Base-by-base conservation (phyloP, 495 filamentous ascomycete species). In the Terfezia claveryi region DNA sequence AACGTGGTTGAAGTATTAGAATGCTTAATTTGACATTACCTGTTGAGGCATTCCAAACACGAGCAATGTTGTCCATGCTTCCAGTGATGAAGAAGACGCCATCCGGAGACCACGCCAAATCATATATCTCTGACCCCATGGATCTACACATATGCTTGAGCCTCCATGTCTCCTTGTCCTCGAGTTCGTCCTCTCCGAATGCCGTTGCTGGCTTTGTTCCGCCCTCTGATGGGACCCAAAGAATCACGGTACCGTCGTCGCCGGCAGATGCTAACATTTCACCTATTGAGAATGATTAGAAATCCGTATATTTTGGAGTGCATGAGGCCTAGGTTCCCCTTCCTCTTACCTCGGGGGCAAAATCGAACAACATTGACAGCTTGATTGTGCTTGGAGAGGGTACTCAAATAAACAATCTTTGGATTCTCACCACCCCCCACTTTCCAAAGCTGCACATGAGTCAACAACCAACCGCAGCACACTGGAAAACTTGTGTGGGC, bases 361-460 rank as follows among this genome's bases (percentile, higher is more conserved):
- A 88, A 99, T 61, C 91, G 76, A 17, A 99, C 92, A 46, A 95
- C 91, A 76, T 99, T 99, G 59, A 99, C 92, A 36, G 91, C 86
- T 69, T 96, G 92, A 23, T 86, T 89, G 67, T 99, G 91, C 68
- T 92, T 94, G 32, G 80, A 69, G 56, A 96, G 73, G 0, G 88
- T 96, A 49, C 86, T 87, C 54, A 99, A 68, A 65, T 96, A 99
- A 27, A 85, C 80, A 37, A 92, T 84, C 57, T 78, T 91, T 38
- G 87, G 74, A 57, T 87, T 82, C 49, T 94, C 89, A n/a, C 84
- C 87, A 23, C 76, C 70, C 54, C 94, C 85, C 53, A 99, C 72
- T 68, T 80, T 86, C 91, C 91, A 99, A 57, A 96, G 69, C 83
- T 92, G 67, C 62, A 56, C 36, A 58, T 55, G 10, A 38, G 52